A percentile compares a stretch with the other conserved stretches of the same genome.
Evolutionary conservation across 2,329 filamentous ascomycete species (phyloP).

Genomic region (Trichoderma sp.): DNA sequence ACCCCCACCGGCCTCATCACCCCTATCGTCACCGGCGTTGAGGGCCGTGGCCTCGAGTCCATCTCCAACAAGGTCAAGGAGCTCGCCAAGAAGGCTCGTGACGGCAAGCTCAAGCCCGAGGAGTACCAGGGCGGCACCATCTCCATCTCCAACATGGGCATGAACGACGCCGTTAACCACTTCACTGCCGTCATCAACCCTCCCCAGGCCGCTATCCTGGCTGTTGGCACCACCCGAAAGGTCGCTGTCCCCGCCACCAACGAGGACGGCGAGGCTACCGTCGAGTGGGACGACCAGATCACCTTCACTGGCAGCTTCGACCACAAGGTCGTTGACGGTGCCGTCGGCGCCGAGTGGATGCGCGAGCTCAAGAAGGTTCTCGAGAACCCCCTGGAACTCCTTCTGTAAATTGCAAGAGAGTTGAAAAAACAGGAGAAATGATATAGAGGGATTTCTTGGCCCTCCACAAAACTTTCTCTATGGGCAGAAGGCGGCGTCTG

Average conservation of each 20-base stretch:
- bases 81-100: conserved; percentile 91
- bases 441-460: neutral
- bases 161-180: conserved; percentile 94
- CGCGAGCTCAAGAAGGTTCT: conserved; percentile 95
- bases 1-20: conserved; percentile 95
- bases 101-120: conserved; percentile 98
- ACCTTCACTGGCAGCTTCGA: conserved; percentile 94
- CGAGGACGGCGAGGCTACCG: conserved; percentile 73
- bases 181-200: conserved; percentile 99
- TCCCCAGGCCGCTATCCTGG: conserved; percentile 92
- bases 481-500: conserved; percentile 20
- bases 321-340: conserved; percentile 98
- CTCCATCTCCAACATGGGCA: conserved; percentile 99
- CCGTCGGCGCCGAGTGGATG: conserved; percentile 95
- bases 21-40: conserved; percentile 90
- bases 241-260: conserved; percentile 85
- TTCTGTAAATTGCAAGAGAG: conserved; percentile 65
- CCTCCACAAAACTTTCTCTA: neutral
- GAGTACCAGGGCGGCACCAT: conserved; percentile 99
- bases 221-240: conserved; percentile 94
- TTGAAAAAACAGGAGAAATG: neutral
- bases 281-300: conserved; percentile 98
- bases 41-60: conserved; percentile 80
- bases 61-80: conserved; percentile 94
- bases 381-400: conserved; percentile 93